phyloP scores from a whole-genome alignment of 1,139 yeast genomes.

The Meyerozyma athensensis region DNA sequence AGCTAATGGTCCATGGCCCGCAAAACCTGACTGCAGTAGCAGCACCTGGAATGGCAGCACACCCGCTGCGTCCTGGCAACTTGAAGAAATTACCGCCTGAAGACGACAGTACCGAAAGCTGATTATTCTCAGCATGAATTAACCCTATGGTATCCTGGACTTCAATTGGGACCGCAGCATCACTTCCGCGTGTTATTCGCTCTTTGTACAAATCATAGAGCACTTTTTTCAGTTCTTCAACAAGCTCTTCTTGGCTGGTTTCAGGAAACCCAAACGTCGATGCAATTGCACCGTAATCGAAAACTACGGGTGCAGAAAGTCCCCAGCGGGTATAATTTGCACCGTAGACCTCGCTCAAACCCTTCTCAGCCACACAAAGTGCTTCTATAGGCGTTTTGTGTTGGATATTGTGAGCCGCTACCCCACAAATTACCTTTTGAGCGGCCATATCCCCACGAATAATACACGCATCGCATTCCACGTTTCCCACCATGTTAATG shows the following conservation, averaged over 20 bases:
- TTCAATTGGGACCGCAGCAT: constrained; percentile 6
- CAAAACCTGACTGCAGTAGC: constrained; percentile 26
- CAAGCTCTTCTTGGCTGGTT: not conserved
- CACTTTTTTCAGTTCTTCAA: not conserved
- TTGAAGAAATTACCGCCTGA: constrained; percentile 54
- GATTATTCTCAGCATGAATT: constrained; percentile 11
- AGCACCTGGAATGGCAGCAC: constrained; percentile 48
- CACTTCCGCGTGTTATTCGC: constrained; percentile 4
- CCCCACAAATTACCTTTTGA: not conserved
- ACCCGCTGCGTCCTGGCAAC: constrained; percentile 47
- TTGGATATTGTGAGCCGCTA: constrained; percentile 1
- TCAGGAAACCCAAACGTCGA: not conserved
- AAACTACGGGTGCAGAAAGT: not conserved
- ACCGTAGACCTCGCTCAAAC: not conserved
- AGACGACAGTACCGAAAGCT: constrained; percentile 23
- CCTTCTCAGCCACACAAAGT: not conserved
- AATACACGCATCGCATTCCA: constrained; percentile 4
- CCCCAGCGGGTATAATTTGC: not conserved
- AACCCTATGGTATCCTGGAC: constrained; percentile 35
- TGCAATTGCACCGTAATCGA: constrained; percentile 1
- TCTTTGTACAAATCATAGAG: constrained; percentile 13
- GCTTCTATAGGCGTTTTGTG: not conserved
- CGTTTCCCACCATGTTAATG: constrained; percentile 3
- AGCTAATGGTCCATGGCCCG: constrained; percentile 19
- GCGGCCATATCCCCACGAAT: not conserved